Percentiles rank a stretch among this genome's conserved stretches.
Evolutionary conservation across 129 eudicot species (phyloP).

Genomic region (Flaveria sonorensis): DNA sequence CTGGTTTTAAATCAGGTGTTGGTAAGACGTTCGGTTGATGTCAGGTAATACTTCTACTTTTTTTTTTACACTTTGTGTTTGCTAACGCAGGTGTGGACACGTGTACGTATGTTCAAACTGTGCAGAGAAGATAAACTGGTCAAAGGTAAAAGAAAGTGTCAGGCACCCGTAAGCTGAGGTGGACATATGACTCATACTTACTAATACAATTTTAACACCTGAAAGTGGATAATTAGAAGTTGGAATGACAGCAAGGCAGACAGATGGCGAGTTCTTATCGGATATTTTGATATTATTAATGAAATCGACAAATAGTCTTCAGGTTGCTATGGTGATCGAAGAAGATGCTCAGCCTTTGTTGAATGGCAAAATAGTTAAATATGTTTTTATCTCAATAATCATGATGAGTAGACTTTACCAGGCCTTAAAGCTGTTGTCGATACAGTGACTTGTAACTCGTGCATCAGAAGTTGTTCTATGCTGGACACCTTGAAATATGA

Average conservation of each 20-base stretch:
- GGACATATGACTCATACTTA: slow-evolving; percentile 42
- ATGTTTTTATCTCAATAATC: slow-evolving; percentile 11
- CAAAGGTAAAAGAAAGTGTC: slow-evolving; percentile 49
- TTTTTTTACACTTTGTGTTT: background rate
- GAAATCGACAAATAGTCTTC: background rate
- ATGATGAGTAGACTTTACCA: slow-evolving; percentile 12
- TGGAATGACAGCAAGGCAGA: slow-evolving; percentile 30
- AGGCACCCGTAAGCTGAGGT: slow-evolving; percentile 79
- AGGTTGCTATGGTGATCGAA: slow-evolving; percentile 8
- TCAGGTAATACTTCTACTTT: background rate
- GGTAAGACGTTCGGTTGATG: too few relatives aligned
- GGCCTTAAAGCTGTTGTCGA: background rate
- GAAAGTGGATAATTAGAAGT: slow-evolving; percentile 9
- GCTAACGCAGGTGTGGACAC: slow-evolving; percentile 65
- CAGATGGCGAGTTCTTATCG: slow-evolving; percentile 16
- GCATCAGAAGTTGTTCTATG: background rate
- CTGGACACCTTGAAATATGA: background rate
- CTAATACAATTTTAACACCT: slow-evolving; percentile 37
- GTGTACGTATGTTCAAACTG: slow-evolving; percentile 75
- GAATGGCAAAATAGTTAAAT: slow-evolving; percentile 25
- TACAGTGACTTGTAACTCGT: slow-evolving; percentile 11
- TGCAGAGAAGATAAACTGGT: slow-evolving; percentile 62
- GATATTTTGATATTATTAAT: slow-evolving; percentile 4
- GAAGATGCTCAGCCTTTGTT: background rate
- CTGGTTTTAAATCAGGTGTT: too few relatives aligned